Conservation (phyloP, 208 protist species). For the Crithidia expoeki region DNA sequence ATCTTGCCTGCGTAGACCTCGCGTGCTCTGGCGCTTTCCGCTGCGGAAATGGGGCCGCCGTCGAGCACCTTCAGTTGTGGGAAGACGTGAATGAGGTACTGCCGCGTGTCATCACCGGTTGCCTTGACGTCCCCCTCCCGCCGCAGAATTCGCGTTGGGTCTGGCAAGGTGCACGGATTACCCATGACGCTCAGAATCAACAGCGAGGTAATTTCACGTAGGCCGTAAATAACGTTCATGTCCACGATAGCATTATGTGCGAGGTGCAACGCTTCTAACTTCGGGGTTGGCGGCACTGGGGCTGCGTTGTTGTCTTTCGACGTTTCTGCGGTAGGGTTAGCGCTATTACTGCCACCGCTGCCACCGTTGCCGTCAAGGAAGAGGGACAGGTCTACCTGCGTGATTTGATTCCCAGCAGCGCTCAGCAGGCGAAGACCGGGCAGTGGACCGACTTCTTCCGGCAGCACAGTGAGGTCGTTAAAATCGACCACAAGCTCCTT, state of each 20-base stretch:
- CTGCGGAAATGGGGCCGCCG: constrained; percentile 61
- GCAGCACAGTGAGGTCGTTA: constrained; percentile 66
- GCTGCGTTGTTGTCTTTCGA: background rate
- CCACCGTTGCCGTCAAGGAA: constrained; percentile 28
- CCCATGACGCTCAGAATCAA: constrained; percentile 91
- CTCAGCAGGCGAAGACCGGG: constrained; percentile 74
- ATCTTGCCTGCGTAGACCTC: constrained; percentile 83
- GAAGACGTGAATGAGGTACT: constrained; percentile 92
- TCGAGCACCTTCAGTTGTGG: constrained; percentile 92
- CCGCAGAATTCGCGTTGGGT: background rate
- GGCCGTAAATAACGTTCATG: constrained; percentile 73
- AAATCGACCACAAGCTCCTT: constrained; percentile 64
- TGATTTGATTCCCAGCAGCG: constrained; percentile 87
- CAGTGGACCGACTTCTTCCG: constrained; percentile 48
- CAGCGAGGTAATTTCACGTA: constrained; percentile 80
- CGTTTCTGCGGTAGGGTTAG: background rate
- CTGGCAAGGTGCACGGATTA: constrained; percentile 62
- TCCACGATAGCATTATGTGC: constrained; percentile 79
- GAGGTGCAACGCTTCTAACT: constrained; percentile 87
- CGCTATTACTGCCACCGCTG: background rate
- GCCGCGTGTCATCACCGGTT: constrained; percentile 53
- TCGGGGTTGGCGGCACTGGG: background rate
- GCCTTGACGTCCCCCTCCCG: constrained; percentile 1
- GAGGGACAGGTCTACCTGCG: constrained; percentile 40
- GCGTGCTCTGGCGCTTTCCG: constrained; percentile 59